These are phyloP conservation scores for Backusella morwellensis DNA, from an alignment of 192 early-diverging fungal genomes.

Conservation along the genomic window DNA sequence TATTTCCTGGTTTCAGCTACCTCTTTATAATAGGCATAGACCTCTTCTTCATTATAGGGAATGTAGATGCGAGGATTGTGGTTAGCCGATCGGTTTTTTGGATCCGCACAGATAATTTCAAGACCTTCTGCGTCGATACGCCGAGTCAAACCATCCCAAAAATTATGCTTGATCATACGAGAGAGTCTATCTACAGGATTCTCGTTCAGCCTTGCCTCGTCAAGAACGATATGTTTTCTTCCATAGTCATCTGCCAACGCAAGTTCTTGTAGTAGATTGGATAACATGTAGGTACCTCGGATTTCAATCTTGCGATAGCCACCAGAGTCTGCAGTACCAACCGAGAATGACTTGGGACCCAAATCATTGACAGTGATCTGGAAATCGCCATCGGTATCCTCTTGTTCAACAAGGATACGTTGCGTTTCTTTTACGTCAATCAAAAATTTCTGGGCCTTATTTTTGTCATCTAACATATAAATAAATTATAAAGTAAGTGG, in stretches of 20 bases:
- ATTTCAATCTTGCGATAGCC: conserved; percentile 88
- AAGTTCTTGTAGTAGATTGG: conserved; percentile 97
- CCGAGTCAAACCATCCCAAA: conserved; percentile 95
- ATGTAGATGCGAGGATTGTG: conserved; percentile 88
- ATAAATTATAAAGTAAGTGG: neutral
- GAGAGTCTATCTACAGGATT: conserved; percentile 91
- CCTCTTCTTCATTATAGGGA: conserved; percentile 80
- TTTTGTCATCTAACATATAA: conserved; percentile 34
- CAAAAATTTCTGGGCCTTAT: conserved; percentile 70
- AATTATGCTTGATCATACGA: conserved; percentile 88
- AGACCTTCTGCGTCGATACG: conserved; percentile 83
- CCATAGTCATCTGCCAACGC: conserved; percentile 88
- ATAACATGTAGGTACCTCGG: conserved; percentile 94
- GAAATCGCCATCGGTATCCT: conserved; percentile 93
- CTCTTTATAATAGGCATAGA: conserved; percentile 75
- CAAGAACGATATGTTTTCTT: conserved; percentile 82
- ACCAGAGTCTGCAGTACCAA: conserved; percentile 83
- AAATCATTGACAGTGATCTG: conserved; percentile 93
- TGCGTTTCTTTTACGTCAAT: conserved; percentile 86
- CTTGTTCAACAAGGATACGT: conserved; percentile 79
- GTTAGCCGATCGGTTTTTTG: conserved; percentile 85
- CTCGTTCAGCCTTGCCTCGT: conserved; percentile 90
- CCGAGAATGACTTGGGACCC: conserved; percentile 88
- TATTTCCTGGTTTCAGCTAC: conserved; percentile 65
- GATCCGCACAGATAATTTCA: conserved; percentile 88